A percentile compares a stretch with the other conserved stretches of the same genome.
Conservation (phyloP, 1,284 basidiomycete genomes). For the Omphalotus olearius region DNA sequence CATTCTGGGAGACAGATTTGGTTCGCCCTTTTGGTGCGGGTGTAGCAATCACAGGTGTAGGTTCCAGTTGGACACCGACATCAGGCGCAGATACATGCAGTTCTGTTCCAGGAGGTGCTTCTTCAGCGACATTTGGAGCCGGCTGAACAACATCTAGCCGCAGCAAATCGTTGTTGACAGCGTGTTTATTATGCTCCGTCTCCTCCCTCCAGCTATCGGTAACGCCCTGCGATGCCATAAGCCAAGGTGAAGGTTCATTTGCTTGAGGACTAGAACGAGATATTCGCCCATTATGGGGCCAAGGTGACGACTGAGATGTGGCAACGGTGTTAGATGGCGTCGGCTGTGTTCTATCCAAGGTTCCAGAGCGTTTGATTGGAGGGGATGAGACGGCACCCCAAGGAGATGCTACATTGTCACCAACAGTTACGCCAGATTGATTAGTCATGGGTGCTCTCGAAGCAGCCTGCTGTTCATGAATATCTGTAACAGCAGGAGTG, state of each 20-base stretch:
- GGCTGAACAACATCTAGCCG: constrained; percentile 18
- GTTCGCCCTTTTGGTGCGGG: background rate
- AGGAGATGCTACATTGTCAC: constrained; percentile 1
- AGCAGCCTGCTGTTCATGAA: constrained; percentile 9
- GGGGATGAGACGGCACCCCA: constrained; percentile 30
- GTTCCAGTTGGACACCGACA: constrained; percentile 9
- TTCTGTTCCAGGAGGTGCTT: constrained; percentile 12
- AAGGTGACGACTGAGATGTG: constrained; percentile 29
- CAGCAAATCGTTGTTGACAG: constrained; percentile 49
- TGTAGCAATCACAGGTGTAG: constrained; percentile 14
- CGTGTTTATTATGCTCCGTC: constrained; percentile 40
- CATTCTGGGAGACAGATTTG: constrained; percentile 1
- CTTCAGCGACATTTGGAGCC: constrained; percentile 15
- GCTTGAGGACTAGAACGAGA: constrained; percentile 20
- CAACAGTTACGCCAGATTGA: constrained; percentile 1
- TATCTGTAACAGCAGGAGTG: constrained; percentile 14
- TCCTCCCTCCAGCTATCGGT: constrained; percentile 42
- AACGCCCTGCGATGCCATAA: constrained; percentile 38
- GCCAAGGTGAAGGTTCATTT: constrained; percentile 51
- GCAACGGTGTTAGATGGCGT: constrained; percentile 23
- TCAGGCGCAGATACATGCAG: constrained; percentile 14
- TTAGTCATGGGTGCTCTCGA: background rate
- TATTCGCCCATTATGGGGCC: constrained; percentile 28
- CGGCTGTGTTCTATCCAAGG: constrained; percentile 36
- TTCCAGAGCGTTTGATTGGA: constrained; percentile 34